These are phyloP conservation scores for Triticum urartu DNA, from an alignment of 176 grass and related monocot genomes.

Conservation along the genomic window DNA sequence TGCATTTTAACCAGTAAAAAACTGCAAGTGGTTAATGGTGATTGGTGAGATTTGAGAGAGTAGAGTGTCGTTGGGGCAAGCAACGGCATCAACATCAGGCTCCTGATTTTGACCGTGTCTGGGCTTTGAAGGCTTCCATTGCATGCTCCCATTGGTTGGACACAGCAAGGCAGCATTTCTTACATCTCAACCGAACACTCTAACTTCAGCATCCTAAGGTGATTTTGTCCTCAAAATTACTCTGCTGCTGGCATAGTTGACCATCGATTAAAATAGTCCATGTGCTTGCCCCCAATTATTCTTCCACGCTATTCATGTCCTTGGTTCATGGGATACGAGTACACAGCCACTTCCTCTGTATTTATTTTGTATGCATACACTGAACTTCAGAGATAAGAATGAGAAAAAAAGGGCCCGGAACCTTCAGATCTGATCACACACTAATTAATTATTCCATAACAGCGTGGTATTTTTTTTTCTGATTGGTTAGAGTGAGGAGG, in stretches of 20 bases:
- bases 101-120: slow-evolving; percentile 35
- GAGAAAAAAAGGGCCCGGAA: background rate
- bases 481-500: slow-evolving; percentile 22
- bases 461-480: background rate
- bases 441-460: background rate
- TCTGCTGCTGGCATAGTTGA: slow-evolving; percentile 32
- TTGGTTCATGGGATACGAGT: slow-evolving; percentile 34
- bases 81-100: slow-evolving; percentile 26
- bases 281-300: slow-evolving; percentile 25
- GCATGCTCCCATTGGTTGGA: background rate
- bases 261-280: slow-evolving; percentile 29
- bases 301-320: slow-evolving; percentile 30
- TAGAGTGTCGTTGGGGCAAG: background rate
- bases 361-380: background rate
- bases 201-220: background rate
- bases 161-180: background rate
- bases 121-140: slow-evolving; percentile 38
- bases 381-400: background rate
- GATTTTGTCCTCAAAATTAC: background rate
- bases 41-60: slow-evolving; percentile 7
- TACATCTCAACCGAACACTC: too few species aligned
- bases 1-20: slow-evolving; percentile 22
- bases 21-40: background rate
- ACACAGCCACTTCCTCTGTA: background rate
- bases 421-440: slow-evolving; percentile 29